phyloP scores from a whole-genome alignment of 495 filamentous ascomycete species.

The Durotheca rogersii region DNA sequence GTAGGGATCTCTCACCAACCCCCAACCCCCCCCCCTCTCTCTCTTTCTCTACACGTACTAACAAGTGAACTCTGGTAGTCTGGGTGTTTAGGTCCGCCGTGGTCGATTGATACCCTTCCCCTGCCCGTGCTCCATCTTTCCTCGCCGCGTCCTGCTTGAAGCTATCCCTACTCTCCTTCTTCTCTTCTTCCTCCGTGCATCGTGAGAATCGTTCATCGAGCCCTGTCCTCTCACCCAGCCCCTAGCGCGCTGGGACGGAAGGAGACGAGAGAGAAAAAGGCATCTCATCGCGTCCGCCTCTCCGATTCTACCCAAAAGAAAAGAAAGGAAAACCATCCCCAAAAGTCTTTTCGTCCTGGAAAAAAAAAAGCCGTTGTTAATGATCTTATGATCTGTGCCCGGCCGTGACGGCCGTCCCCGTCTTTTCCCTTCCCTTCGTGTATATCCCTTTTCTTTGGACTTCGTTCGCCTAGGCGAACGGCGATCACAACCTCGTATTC shows the following conservation, averaged over 20 bases:
- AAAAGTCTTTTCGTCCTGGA: slow-evolving; percentile 13
- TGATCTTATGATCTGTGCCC: slow-evolving; percentile 43
- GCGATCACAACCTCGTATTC: slow-evolving; percentile 14
- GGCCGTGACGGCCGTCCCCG: slow-evolving; percentile 44
- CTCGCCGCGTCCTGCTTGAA: slow-evolving; percentile 26
- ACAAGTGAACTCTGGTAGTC: slow-evolving; percentile 1
- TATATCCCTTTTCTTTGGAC: slow-evolving; percentile 32
- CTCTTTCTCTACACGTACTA: too few relatives aligned
- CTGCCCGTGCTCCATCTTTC: slow-evolving; percentile 19
- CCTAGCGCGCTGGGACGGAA: slow-evolving; percentile 34
- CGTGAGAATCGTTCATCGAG: slow-evolving; percentile 24
- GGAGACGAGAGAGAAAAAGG: too few relatives aligned
- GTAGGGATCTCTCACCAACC: too few relatives aligned
- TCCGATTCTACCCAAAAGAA: slow-evolving; percentile 14
- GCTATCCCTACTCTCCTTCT: slow-evolving; percentile 15
- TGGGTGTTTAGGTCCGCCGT: slow-evolving; percentile 2
- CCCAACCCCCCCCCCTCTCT: too few relatives aligned
- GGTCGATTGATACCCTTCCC: slow-evolving; percentile 3
- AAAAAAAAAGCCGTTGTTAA: slow-evolving; percentile 37
- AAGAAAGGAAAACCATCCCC: slow-evolving; percentile 16
- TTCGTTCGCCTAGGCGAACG: slow-evolving; percentile 28
- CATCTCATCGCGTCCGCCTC: slow-evolving; percentile 36
- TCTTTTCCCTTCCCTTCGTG: slow-evolving; percentile 35
- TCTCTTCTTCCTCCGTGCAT: slow-evolving; percentile 15
- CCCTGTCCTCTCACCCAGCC: slow-evolving; percentile 35